Conservation (phyloP, 164 flowering plant species). For the Stephania cephalantha region DNA sequence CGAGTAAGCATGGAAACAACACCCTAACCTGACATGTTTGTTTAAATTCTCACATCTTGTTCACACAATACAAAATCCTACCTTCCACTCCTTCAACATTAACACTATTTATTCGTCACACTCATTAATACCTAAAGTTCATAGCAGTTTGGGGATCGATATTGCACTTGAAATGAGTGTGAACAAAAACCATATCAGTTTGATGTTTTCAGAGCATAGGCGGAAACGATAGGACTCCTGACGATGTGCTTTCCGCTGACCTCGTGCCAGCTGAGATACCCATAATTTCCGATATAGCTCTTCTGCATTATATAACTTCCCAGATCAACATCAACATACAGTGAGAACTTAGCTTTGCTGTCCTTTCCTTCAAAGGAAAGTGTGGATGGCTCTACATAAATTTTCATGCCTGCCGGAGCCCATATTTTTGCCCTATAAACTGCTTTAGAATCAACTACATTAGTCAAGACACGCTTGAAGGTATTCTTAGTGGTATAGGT, state of each 20-base stretch:
- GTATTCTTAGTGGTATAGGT: slow-evolving; percentile 13
- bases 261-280: slow-evolving; percentile 30
- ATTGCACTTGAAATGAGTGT: too few relatives aligned
- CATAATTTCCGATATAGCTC: slow-evolving; percentile 18
- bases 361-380: slow-evolving; percentile 5
- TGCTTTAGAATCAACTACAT: slow-evolving; percentile 8
- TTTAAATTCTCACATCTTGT: too few relatives aligned
- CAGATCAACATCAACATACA: slow-evolving; percentile 7
- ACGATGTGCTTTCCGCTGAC: slow-evolving; percentile 26
- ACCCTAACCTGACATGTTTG: too few relatives aligned
- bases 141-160: too few relatives aligned
- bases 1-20: too few relatives aligned
- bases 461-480: slow-evolving; percentile 21
- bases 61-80: too few relatives aligned
- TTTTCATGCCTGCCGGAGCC: slow-evolving; percentile 14
- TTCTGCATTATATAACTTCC: slow-evolving; percentile 3
- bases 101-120: too few relatives aligned
- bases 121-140: too few relatives aligned
- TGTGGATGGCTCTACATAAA: slow-evolving; percentile 10
- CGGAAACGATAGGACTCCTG: slow-evolving; percentile 29
- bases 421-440: slow-evolving; percentile 14
- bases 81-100: too few relatives aligned
- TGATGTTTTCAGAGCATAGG: slow-evolving; percentile 8
- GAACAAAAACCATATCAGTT: too few relatives aligned
- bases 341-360: slow-evolving; percentile 10